Evolutionary conservation across 768 basidiomycete genomes (phyloP).

Genomic region (Psilocybe tampanensis): DNA sequence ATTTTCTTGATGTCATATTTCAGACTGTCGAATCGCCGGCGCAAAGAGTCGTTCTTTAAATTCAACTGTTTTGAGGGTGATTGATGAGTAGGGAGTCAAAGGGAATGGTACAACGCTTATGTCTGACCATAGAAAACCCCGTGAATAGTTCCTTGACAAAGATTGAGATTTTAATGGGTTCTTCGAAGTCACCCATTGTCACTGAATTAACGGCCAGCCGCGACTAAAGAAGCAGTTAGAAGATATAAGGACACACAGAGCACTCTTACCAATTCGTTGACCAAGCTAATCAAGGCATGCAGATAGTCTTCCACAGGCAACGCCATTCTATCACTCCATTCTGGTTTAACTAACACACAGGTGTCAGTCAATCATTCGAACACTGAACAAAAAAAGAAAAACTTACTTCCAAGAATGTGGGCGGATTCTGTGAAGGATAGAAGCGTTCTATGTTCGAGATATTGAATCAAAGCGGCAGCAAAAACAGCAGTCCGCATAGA

Average conservation of each 20-base stretch:
- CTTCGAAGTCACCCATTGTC: constrained; percentile 80
- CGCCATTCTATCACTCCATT: constrained; percentile 67
- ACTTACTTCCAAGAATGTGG: constrained; percentile 69
- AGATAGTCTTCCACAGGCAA: constrained; percentile 80
- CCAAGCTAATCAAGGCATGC: constrained; percentile 74
- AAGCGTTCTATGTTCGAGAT: constrained; percentile 59
- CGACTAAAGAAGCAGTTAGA: constrained; percentile 57
- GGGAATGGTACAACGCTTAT: not conserved
- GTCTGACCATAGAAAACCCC: constrained; percentile 79
- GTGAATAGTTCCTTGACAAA: constrained; percentile 83
- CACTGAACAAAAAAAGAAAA: not conserved
- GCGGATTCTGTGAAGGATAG: constrained; percentile 55
- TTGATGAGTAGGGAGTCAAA: not conserved
- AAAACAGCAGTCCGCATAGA: constrained; percentile 70
- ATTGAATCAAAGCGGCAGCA: constrained; percentile 65
- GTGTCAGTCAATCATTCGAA: constrained; percentile 1
- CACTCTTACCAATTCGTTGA: constrained; percentile 74
- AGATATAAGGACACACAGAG: not conserved
- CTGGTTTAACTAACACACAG: constrained; percentile 56
- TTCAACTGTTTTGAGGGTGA: constrained; percentile 54
- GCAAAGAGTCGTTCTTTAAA: constrained; percentile 76
- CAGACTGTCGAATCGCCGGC: constrained; percentile 77
- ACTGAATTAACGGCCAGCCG: constrained; percentile 80
- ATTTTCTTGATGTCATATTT: constrained; percentile 91
- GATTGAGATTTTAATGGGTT: constrained; percentile 73